Conservation (phyloP, 2,329 filamentous ascomycete genomes). For the Cordyceps javanica region DNA sequence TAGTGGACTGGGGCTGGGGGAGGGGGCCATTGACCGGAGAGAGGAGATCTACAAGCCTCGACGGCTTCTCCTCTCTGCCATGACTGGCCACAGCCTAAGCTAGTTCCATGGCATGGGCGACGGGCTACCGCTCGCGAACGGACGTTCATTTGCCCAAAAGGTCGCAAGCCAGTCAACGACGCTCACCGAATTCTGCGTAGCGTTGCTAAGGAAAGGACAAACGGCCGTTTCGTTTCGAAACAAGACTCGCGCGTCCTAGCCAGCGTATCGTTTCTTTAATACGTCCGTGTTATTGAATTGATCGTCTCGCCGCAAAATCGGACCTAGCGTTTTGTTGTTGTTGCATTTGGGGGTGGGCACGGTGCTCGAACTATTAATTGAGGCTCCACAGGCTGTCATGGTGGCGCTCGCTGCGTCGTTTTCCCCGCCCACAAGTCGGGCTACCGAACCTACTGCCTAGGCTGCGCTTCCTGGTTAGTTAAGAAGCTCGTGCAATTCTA, state of each 20-base stretch:
- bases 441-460: background rate
- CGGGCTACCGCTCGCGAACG: background rate
- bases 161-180: background rate
- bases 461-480: background rate
- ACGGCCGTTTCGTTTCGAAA: background rate
- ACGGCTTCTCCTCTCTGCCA: background rate
- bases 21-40: background rate
- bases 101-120: background rate
- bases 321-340: slow-evolving; percentile 4
- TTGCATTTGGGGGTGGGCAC: background rate
- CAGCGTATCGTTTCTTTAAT: background rate
- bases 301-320: background rate
- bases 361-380: background rate
- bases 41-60: slow-evolving; percentile 6
- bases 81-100: background rate
- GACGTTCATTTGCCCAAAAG: background rate
- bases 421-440: background rate
- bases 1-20: slow-evolving; percentile 7
- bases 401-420: background rate
- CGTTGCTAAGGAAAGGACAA: background rate
- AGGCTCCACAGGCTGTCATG: background rate
- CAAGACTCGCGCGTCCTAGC: background rate
- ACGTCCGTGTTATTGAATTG: background rate
- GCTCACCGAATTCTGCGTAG: background rate
- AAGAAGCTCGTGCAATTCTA: background rate